Base-by-base conservation (phyloP, 805 yeast species). In the Kodamaea sagamina region DNA sequence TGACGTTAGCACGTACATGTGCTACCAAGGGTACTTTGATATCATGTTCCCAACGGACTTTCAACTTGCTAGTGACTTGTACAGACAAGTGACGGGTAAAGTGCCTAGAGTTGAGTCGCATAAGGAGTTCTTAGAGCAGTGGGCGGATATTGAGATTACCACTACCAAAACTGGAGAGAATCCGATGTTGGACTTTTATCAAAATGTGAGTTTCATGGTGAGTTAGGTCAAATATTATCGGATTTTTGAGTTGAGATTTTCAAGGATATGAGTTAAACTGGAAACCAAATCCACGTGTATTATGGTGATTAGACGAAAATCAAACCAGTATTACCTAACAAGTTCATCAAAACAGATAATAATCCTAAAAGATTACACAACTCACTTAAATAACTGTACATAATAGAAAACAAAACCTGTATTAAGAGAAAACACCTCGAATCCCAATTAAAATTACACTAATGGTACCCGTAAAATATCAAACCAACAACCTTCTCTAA, bases 41-140 rank as follows among this genome's bases (percentile, higher is more conserved):
- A 87, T 88, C 39, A 80, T 86, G 84, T 88, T 88, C 56, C 87
- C 95, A 7, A 88, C 95, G 0, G 85, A 88, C 55, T 89, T 88
- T 60, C 63, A 66, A 6, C 66, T 81, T 6, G 79, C 81, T 3
- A 71, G 77, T 31, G 84, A 81, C 38, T 47, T 87, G 46, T 89
- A 88, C 57, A 67, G 70, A 12, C 76, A 77, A 47, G 77, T 86
- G 11, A 76, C 82, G 15, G 89, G 89, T 0, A 83, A 78, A 52
- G 59, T 73, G 2, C 74, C 82, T 11, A 66, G 64, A 41, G 75
- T 77, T 0, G 70, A 77, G 32, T 63, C 80, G 27, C 95, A 88
- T 61, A 62, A 70, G 6, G 86, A 80, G 12, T 88, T 86, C 49
- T 59, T 88, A 50, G 72, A 68, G 46, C 72, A 74, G 36, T 86